These are phyloP conservation scores for Cicer pinnatifidum DNA, from an alignment of 306 rosid genomes.

Conservation along the genomic window DNA sequence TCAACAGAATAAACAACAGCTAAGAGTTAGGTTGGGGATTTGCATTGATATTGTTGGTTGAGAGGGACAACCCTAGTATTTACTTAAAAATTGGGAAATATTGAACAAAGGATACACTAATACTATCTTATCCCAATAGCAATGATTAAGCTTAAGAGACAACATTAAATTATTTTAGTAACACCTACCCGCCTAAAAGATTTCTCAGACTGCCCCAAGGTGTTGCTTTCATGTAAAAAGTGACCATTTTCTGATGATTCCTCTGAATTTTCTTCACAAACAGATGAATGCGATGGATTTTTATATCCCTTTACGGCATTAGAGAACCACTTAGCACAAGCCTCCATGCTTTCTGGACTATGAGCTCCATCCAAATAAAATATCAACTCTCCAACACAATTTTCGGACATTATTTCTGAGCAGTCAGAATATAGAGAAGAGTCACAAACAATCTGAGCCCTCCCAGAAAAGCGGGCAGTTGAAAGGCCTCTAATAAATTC, in stretches of 20 bases:
- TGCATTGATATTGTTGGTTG: conserved; percentile 12
- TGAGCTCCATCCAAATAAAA: conserved; percentile 91
- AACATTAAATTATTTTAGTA: conserved; percentile 23
- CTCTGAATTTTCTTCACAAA: conserved; percentile 40
- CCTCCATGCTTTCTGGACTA: conserved; percentile 88
- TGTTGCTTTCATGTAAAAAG: conserved; percentile 38
- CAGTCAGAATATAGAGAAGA: conserved; percentile 39
- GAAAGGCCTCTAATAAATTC: conserved; percentile 77
- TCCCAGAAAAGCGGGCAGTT: conserved; percentile 63
- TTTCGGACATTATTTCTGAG: conserved; percentile 46
- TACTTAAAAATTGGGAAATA: conserved; percentile 13
- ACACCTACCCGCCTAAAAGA: conserved; percentile 40
- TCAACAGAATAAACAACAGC: background rate
- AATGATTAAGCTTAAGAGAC: conserved; percentile 8
- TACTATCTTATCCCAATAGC: conserved; percentile 7
- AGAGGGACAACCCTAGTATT: background rate
- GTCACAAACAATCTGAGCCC: conserved; percentile 71
- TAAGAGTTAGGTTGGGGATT: conserved; percentile 26
- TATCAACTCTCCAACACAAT: conserved; percentile 58
- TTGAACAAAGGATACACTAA: conserved; percentile 15
- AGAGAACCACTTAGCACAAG: conserved; percentile 55
- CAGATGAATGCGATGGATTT: conserved; percentile 41
- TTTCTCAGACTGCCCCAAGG: conserved; percentile 46
- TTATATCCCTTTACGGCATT: conserved; percentile 48
- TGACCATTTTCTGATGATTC: conserved; percentile 47